These are phyloP conservation scores for Macadamia tetraphylla DNA, from an alignment of 164 flowering plant species.

Conservation along the genomic window DNA sequence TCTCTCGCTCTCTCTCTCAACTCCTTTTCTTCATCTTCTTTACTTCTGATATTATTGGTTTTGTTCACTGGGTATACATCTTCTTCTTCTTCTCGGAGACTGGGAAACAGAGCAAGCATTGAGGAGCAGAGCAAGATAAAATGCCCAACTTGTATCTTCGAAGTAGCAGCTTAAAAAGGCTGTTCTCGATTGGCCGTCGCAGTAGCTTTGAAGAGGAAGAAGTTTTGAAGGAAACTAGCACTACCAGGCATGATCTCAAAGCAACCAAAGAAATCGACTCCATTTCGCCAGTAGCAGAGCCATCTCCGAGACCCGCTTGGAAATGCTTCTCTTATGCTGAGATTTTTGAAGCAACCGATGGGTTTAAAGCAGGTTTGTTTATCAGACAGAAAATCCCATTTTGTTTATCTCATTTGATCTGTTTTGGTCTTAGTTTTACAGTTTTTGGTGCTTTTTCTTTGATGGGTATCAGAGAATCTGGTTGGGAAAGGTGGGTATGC, in stretches of 20 bases:
- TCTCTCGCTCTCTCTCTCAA: too few species aligned
- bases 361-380: conserved; percentile 57
- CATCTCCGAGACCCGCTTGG: conserved; percentile 60
- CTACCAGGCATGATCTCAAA: conserved; percentile 1
- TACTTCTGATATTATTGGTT: too few species aligned
- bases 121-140: neutral
- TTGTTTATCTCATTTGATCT: neutral
- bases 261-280: conserved; percentile 4
- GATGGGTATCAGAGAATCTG: conserved; percentile 53
- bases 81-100: too few species aligned
- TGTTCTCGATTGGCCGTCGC: conserved; percentile 55
- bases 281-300: conserved; percentile 13
- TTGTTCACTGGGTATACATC: too few species aligned
- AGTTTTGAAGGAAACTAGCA: conserved; percentile 3
- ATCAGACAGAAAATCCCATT: neutral
- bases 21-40: too few species aligned
- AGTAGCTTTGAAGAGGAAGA: conserved; percentile 31
- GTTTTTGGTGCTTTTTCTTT: conserved; percentile 1
- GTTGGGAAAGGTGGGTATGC: conserved; percentile 95
- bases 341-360: conserved; percentile 66
- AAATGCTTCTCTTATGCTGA: conserved; percentile 82
- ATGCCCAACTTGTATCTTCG: conserved; percentile 23
- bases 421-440: neutral
- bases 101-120: neutral
- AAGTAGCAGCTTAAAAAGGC: conserved; percentile 56